Conservation (phyloP, 78 protist genomes). For the Creolimax fragrantissima region DNA sequence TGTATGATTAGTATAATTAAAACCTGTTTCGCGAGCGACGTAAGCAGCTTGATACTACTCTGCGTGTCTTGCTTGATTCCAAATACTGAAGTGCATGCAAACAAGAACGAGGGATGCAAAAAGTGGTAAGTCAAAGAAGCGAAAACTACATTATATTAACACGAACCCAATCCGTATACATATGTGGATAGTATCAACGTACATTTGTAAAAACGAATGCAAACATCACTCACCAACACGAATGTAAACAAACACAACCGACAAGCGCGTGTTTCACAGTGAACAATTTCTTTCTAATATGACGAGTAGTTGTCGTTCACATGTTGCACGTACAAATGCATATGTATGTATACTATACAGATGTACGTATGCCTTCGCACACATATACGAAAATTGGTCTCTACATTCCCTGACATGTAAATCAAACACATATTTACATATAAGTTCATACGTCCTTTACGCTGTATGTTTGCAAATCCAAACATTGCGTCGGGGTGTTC, state of each 20-base stretch:
- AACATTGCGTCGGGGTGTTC: neutral
- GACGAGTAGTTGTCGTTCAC: too few species aligned
- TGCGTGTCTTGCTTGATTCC: neutral
- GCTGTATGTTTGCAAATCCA: neutral
- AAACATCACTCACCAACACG: neutral
- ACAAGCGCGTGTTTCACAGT: neutral
- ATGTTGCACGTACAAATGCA: too few species aligned
- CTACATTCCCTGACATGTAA: neutral
- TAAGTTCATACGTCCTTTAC: neutral
- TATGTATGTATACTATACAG: too few species aligned
- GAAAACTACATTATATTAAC: neutral
- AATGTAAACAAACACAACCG: neutral
- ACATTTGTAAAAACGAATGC: neutral
- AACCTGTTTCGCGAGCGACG: neutral
- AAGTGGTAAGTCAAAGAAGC: neutral
- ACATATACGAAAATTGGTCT: neutral
- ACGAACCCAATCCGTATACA: neutral
- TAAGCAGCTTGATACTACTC: neutral
- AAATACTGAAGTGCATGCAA: neutral
- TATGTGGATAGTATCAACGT: neutral
- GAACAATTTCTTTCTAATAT: neutral
- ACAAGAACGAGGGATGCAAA: neutral
- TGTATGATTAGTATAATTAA: too few species aligned
- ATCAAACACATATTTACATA: neutral
- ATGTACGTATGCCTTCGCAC: neutral